phyloP scores from a whole-genome alignment of 1,139 yeast genomes.

The Taphrina wiesneri region DNA sequence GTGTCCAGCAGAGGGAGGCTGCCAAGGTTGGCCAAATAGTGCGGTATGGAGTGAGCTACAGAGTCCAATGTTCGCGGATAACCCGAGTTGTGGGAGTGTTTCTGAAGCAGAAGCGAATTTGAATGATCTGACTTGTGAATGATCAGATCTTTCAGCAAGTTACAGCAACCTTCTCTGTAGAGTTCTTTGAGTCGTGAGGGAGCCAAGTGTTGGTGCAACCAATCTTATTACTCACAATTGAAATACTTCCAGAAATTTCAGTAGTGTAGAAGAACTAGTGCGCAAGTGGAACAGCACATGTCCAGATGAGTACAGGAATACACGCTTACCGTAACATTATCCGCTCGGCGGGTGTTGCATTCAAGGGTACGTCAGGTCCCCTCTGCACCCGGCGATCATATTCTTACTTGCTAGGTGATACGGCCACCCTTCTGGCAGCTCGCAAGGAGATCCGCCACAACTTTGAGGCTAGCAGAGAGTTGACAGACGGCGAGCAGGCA shows the following conservation, averaged over 20 bases:
- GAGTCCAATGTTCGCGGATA: neutral
- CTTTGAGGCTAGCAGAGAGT: constrained; percentile 50
- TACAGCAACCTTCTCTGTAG: no score
- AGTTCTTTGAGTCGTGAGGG: no score
- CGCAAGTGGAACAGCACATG: neutral
- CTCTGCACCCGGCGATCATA: neutral
- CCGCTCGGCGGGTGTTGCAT: constrained; percentile 40
- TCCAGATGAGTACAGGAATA: constrained; percentile 11
- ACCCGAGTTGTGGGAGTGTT: neutral
- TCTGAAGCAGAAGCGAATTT: no score
- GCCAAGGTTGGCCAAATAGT: no score
- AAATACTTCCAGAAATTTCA: no score
- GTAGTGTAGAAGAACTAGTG: no score
- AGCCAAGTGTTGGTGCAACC: no score
- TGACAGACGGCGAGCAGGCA: constrained; percentile 55
- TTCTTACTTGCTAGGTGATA: constrained; percentile 34
- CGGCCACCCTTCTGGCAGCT: constrained; percentile 53
- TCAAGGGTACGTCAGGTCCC: constrained; percentile 36
- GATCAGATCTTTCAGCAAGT: no score
- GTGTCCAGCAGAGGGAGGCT: no score
- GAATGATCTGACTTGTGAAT: no score
- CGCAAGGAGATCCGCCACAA: constrained; percentile 64
- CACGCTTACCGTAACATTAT: constrained; percentile 39
- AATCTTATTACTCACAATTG: no score
- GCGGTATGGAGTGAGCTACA: no score